Evolutionary conservation across 2,329 filamentous ascomycete species (phyloP).

Genomic region (Sclerotinia sclerotiorum): DNA sequence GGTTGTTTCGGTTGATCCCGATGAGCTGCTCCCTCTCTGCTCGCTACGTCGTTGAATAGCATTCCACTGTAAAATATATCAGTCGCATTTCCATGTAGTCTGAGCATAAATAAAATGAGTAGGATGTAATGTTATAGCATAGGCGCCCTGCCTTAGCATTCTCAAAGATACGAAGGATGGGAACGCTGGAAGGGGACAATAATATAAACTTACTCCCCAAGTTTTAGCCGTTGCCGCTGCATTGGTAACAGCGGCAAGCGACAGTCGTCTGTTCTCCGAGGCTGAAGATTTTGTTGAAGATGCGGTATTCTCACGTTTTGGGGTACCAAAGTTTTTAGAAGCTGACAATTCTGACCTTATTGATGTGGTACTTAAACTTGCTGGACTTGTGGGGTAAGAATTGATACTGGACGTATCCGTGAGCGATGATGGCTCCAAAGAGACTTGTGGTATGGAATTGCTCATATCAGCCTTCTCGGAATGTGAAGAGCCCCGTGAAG

Average conservation of each 20-base stretch:
- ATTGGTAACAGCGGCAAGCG: conserved; percentile 55
- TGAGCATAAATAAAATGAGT: background rate
- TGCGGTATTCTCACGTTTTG: conserved; percentile 40
- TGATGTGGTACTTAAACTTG: conserved; percentile 42
- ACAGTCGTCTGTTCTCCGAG: conserved; percentile 48
- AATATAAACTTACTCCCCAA: conserved; percentile 47
- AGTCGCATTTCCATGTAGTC: background rate
- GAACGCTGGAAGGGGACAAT: background rate
- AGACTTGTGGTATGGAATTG: conserved; percentile 38
- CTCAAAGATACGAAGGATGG: background rate
- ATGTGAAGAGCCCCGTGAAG: conserved; percentile 45
- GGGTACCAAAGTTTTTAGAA: conserved; percentile 45
- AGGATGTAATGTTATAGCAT: background rate
- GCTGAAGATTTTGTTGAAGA: conserved; percentile 35
- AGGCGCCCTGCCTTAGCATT: background rate
- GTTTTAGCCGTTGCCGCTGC: conserved; percentile 57
- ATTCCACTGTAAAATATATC: conserved; percentile 44
- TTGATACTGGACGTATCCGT: conserved; percentile 25
- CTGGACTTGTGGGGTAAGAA: conserved; percentile 40
- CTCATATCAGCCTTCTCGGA: conserved; percentile 43
- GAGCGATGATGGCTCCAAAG: conserved; percentile 25
- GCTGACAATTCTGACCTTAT: conserved; percentile 44
- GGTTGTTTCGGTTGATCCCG: conserved; percentile 44
- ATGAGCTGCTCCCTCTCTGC: conserved; percentile 30
- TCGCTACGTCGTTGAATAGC: conserved; percentile 52